Evolutionary conservation across 331 rosid species (phyloP).

Genomic region (Quercus tomentella): DNA sequence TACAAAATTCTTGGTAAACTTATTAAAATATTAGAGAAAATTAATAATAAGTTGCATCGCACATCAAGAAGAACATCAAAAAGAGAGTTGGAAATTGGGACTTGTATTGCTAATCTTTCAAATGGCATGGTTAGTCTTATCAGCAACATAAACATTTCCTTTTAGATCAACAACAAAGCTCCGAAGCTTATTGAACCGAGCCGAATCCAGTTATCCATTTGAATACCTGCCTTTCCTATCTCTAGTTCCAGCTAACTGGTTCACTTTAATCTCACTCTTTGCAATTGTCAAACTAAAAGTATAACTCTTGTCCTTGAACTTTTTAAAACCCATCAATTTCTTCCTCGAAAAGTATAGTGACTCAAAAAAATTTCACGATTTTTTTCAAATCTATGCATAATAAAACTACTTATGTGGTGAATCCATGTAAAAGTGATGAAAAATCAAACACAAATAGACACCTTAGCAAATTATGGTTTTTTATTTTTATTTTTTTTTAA

Average conservation of each 20-base stretch:
- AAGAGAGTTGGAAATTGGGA: neutral
- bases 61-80: neutral
- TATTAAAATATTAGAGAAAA: too few species aligned
- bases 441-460: too few species aligned
- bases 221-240: slow-evolving; percentile 32
- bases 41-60: too few species aligned
- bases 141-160: slow-evolving; percentile 73
- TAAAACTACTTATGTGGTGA: neutral
- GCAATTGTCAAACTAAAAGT: slow-evolving; percentile 4
- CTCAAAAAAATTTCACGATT: too few species aligned
- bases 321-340: too few species aligned
- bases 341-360: too few species aligned
- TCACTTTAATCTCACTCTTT: slow-evolving; percentile 39
- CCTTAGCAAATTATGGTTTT: too few species aligned
- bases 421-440: too few species aligned
- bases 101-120: slow-evolving; percentile 54
- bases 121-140: slow-evolving; percentile 32
- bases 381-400: neutral
- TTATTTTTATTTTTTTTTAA: too few species aligned
- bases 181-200: slow-evolving; percentile 36
- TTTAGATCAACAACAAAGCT: slow-evolving; percentile 56
- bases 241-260: slow-evolving; percentile 31
- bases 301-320: neutral
- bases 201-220: slow-evolving; percentile 49
- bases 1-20: too few species aligned